Evolutionary conservation across 768 basidiomycete species (phyloP).

Genomic region (Mycena filopes): DNA sequence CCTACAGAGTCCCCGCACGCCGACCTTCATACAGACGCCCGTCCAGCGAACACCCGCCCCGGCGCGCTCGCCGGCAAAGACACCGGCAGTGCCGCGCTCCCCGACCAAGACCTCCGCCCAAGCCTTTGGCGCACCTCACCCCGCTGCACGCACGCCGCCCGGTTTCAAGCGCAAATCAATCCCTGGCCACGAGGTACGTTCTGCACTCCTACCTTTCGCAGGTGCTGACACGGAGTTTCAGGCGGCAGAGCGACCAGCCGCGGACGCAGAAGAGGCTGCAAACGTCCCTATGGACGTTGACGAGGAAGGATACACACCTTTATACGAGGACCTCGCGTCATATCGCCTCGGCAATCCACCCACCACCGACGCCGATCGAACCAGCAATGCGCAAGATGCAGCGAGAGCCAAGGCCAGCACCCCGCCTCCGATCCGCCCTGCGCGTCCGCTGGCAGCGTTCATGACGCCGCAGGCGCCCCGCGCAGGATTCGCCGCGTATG

Average conservation of each 20-base stretch:
- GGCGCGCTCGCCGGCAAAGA: background rate
- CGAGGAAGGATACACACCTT: slow-evolving; percentile 9
- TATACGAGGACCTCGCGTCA: slow-evolving; percentile 20
- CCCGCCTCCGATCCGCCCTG: slow-evolving; percentile 11
- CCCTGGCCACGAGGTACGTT: slow-evolving; percentile 2
- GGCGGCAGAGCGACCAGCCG: background rate
- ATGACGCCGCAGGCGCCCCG: slow-evolving; percentile 32
- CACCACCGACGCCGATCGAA: too few species aligned
- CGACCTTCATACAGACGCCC: background rate
- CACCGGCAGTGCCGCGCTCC: background rate
- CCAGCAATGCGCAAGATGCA: too few species aligned
- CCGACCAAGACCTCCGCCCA: background rate
- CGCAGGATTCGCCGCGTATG: background rate
- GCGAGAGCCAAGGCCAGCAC: slow-evolving; percentile 1
- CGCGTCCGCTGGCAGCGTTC: slow-evolving; percentile 23
- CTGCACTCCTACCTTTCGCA: background rate
- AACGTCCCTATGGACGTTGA: slow-evolving; percentile 27
- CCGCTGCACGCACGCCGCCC: slow-evolving; percentile 24
- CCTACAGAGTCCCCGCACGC: background rate
- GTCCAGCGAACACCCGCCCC: background rate
- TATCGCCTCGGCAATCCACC: background rate
- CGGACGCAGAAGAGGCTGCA: background rate
- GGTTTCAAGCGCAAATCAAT: slow-evolving; percentile 18
- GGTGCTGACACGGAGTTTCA: too few species aligned
- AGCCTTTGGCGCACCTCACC: slow-evolving; percentile 27